Evolutionary conservation across 805 yeast species (phyloP).

Genomic region (Kurtzmaniella fragi): DNA sequence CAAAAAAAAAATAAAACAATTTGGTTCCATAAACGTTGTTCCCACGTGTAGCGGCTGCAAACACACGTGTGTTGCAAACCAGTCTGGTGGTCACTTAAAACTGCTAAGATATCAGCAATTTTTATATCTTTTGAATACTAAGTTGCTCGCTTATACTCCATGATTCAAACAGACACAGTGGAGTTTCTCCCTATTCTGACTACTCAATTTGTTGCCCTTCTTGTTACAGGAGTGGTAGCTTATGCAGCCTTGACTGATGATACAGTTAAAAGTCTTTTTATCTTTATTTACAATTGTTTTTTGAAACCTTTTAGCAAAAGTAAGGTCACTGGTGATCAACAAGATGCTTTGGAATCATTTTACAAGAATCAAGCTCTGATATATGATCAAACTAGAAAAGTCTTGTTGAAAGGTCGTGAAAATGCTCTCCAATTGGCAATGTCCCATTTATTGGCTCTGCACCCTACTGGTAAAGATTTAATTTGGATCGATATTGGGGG

Average conservation of each 20-base stretch:
- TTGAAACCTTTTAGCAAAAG: constrained; percentile 4
- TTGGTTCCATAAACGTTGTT: no score
- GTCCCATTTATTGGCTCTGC: constrained; percentile 40
- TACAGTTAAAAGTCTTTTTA: constrained; percentile 1
- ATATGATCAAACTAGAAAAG: constrained; percentile 66
- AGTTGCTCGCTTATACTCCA: not conserved
- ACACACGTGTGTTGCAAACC: no score
- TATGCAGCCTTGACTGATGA: constrained; percentile 3
- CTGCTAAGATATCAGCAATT: no score
- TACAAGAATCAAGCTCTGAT: constrained; percentile 74
- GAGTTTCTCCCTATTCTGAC: not conserved
- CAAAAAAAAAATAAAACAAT: no score
- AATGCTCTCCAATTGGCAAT: constrained; percentile 56
- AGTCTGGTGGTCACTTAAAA: no score
- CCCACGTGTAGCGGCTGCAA: no score
- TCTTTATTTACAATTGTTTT: constrained; percentile 4
- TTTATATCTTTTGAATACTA: no score
- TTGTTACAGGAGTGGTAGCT: not conserved
- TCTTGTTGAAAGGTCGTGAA: constrained; percentile 66
- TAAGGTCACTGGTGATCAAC: constrained; percentile 37
- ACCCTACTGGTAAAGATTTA: constrained; percentile 33
- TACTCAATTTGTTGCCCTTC: constrained; percentile 1
- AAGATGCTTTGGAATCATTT: constrained; percentile 60
- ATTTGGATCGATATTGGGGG: constrained; percentile 84
- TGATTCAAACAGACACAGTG: constrained; percentile 2